Evolutionary conservation across 176 grass and related monocot genomes (phyloP), one percentile per base, ranked within the genome.

Genomic region (Lolium perenne): DNA sequence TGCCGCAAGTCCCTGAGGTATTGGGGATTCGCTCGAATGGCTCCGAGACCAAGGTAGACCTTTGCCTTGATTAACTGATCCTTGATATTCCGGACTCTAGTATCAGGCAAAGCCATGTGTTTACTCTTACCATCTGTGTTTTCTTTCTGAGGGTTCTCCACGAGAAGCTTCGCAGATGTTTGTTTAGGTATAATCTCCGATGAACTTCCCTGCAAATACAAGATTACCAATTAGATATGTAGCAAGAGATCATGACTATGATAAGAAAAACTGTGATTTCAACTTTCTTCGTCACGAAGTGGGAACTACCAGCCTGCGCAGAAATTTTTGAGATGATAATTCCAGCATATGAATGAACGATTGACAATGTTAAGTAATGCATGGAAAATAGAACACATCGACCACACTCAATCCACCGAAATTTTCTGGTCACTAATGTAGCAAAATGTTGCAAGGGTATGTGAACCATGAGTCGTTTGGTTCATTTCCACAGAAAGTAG

Each of bases 41-140:
- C 75, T 79, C 93, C 91, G 58, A 95, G 89, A 82, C 79, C 85
- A 86, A 95, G 91, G 85, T 97, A 97, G 40, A 97, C 95, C 79
- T 83, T 97, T 67, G 93, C 95, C 67, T 94, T 94, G 84, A 95
- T 97, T 86, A 97, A 92, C 51, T 90, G 95, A 80, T 97, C 95
- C 83, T 86, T 97, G 82, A 97, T 94, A 80, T 95, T 86, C 54
- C 76, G 89, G 56, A 97, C 84, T 49, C 83, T 83, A 35, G 65
- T 46, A 93, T 93, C 91, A 59, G 89, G 76, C 74, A 56, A 64
- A 82, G 40, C 8, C 49, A 16, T 1, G 16, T 1, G 55, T 64
- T 82, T 86, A 53, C 71, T 71, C 56, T 61, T 77, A 46, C 73
- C 55, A 56, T 90, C 72, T 64, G 22, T 56, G 50, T 35, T 82